Base-by-base conservation (phyloP, 179 eudicot species). In the Spergularia azorica region DNA sequence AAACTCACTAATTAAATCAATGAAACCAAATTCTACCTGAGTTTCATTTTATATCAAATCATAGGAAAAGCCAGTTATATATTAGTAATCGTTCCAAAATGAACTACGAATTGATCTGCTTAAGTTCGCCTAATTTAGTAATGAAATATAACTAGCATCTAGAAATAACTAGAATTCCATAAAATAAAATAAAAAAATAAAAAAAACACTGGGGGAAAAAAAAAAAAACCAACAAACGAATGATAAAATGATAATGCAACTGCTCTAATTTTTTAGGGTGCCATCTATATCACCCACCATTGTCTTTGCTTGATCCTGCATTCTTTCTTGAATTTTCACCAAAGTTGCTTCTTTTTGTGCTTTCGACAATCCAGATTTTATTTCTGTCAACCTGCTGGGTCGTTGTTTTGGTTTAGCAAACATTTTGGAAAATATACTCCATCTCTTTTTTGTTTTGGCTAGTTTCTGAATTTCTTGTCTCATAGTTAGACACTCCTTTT, bases 401-500 rank as follows among this genome's bases (percentile, higher is more conserved):
- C 74, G 70, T 9, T 57, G 17, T 72, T 86, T 86, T 36, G 83
- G 85, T 70, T 78, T 72, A 38, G 81, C 79, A 51, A 86, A 86
- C 82, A 86, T 78, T 56, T 56, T 72, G 2, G 88, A 81, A 61
- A 86, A 83, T 51, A 86, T 41, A 46, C 61, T 86, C 86, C 88
- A 83, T 59, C 82, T 75, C 54, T 54, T 81, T 74, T 90, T 91
- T 0, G 64, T 87, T 46, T 72, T 77, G 0, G 90, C 89, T 67
- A 95, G 75, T 83, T 87, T 91, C 70, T 91, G 88, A 5, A 95
- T 87, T 79, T 90, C 97, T 62, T 86, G 88, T 76, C 88, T 91
- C 97, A 95, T 93, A 77, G 76, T 86, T 16, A 89, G 71, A 71
- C 96, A 95, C 84, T 93, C 98, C 71, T 92, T 95, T 73, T 95